phyloP scores from a whole-genome alignment of 208 protist genomes.

The Willaertia magna region DNA sequence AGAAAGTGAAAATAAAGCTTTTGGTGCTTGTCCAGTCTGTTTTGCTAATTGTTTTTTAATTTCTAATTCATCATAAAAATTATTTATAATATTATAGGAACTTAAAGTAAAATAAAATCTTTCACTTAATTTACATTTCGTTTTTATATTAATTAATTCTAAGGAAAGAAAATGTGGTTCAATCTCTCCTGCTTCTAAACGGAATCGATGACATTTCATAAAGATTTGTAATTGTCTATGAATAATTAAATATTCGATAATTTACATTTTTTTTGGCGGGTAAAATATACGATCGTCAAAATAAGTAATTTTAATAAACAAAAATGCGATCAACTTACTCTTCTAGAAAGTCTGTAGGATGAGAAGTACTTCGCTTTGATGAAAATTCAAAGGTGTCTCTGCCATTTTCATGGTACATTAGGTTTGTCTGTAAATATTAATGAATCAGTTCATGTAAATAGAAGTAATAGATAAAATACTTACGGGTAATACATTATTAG shows the following conservation, averaged over 20 bases:
- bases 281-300: too few species aligned
- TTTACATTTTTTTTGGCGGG: too few species aligned
- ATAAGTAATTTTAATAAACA: too few species aligned
- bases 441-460: too few species aligned
- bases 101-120: background rate
- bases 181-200: background rate
- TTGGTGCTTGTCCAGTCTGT: background rate
- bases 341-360: background rate
- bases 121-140: background rate
- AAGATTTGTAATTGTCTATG: background rate
- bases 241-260: background rate
- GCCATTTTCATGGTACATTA: background rate
- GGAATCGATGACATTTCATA: background rate
- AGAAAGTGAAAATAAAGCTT: background rate
- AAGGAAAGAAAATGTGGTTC: background rate
- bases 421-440: too few species aligned
- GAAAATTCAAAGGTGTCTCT: background rate
- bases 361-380: background rate
- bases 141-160: background rate
- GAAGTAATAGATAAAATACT: too few species aligned
- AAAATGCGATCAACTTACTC: background rate
- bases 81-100: background rate
- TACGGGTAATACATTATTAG: too few species aligned
- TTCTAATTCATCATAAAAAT: background rate
- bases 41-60: background rate